Percentiles rank a stretch among this genome's conserved stretches.
Conservation (phyloP, 2,329 filamentous ascomycete species). For the Phoma sp. region DNA sequence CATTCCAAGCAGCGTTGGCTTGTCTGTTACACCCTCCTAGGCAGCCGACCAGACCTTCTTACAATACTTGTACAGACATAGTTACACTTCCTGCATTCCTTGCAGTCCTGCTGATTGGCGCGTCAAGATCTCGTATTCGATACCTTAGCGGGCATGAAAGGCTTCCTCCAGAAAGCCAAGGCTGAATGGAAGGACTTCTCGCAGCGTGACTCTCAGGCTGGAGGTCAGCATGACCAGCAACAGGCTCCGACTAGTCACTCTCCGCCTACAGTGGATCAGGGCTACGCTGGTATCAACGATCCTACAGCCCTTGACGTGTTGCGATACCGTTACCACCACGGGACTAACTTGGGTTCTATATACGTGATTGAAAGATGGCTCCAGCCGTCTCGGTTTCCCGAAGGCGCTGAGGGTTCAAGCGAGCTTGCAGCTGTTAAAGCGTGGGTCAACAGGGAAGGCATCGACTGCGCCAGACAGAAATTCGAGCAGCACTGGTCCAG, state of each 20-base stretch:
- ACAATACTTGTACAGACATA: not conserved
- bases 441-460: slow-evolving; percentile 55
- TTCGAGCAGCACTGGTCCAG: slow-evolving; percentile 63
- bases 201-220: slow-evolving; percentile 7
- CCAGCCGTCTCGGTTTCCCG: slow-evolving; percentile 57
- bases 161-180: slow-evolving; percentile 39
- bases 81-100: slow-evolving; percentile 3
- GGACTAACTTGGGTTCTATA: slow-evolving; percentile 64
- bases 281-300: slow-evolving; percentile 43
- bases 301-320: slow-evolving; percentile 53
- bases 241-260: not conserved
- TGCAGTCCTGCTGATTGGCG: not conserved
- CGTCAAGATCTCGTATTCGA: not conserved
- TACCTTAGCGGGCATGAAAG: slow-evolving; percentile 27
- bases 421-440: slow-evolving; percentile 61
- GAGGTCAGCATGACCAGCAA: not conserved
- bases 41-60: not conserved
- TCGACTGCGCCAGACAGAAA: slow-evolving; percentile 56
- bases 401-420: slow-evolving; percentile 50
- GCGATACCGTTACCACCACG: slow-evolving; percentile 66
- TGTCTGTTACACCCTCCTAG: not conserved
- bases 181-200: slow-evolving; percentile 26
- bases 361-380: slow-evolving; percentile 69
- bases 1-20: slow-evolving; percentile 1
- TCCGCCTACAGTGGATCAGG: slow-evolving; percentile 10